A percentile compares a stretch with the other conserved stretches of the same genome.
Evolutionary conservation across 805 yeast genomes (phyloP).

Genomic region (Candida pseudofarinosa): DNA sequence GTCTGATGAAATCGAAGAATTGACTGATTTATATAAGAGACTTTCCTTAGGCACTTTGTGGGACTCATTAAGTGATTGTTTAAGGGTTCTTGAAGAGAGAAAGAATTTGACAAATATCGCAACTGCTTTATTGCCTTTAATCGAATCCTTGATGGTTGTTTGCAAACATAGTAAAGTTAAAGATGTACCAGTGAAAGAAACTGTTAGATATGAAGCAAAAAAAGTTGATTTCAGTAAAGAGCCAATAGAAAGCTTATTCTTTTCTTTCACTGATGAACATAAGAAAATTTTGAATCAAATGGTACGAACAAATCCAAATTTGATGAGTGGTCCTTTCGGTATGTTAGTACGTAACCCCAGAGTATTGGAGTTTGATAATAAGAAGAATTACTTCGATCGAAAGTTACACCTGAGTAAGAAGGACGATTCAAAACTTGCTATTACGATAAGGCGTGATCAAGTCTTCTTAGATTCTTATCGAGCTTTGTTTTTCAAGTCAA

Average conservation of each 20-base stretch:
- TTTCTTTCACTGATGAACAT: conserved; percentile 84
- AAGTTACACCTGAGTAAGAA: conserved; percentile 54
- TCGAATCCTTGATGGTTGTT: conserved; percentile 94
- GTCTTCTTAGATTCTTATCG: conserved; percentile 90
- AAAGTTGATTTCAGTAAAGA: conserved; percentile 66
- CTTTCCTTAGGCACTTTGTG: conserved; percentile 76
- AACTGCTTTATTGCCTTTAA: conserved; percentile 76
- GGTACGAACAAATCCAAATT: conserved; percentile 85
- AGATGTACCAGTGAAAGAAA: conserved; percentile 52
- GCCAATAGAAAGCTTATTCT: conserved; percentile 74
- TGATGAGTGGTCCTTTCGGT: conserved; percentile 95
- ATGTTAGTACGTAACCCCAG: conserved; percentile 83
- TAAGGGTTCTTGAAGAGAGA: conserved; percentile 58
- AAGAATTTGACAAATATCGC: conserved; percentile 53
- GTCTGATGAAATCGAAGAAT: conserved; percentile 37
- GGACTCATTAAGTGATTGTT: conserved; percentile 77
- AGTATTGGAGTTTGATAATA: conserved; percentile 91
- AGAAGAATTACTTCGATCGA: conserved; percentile 77
- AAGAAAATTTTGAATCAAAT: conserved; percentile 83
- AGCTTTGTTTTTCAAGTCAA: conserved; percentile 71
- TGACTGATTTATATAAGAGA: conserved; percentile 59
- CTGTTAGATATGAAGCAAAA: conserved; percentile 56
- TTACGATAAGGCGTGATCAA: conserved; percentile 79
- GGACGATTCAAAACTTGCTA: conserved; percentile 46
- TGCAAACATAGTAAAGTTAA: conserved; percentile 77